These are phyloP conservation scores for Penicillium sp. DNA, from an alignment of 2,329 filamentous ascomycete genomes.

Conservation along the genomic window DNA sequence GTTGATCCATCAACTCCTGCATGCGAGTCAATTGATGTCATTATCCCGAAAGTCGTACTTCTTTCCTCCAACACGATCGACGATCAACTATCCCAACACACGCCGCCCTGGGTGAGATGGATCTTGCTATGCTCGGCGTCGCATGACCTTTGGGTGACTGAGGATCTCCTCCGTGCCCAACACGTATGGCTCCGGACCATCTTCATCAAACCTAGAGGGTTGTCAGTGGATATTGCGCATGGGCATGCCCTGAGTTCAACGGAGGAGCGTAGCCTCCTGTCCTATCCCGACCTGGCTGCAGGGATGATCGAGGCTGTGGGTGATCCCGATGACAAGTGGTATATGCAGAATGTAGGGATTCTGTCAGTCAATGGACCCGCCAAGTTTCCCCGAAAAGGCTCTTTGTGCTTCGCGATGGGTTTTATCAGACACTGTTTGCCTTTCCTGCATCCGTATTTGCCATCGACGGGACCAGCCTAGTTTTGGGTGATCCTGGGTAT, in stretches of 20 bases:
- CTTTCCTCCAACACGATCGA: no score
- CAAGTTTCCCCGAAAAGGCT: neutral
- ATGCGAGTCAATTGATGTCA: no score
- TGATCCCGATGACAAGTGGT: neutral
- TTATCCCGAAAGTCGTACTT: no score
- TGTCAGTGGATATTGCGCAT: no score
- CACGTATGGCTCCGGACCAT: no score
- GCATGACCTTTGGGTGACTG: no score
- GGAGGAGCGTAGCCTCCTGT: neutral
- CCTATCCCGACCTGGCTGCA: neutral
- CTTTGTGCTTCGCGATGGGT: neutral
- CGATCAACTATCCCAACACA: no score
- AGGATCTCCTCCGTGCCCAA: no score
- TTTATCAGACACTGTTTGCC: neutral
- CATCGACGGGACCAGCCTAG: neutral
- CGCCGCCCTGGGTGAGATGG: no score
- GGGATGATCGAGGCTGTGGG: neutral
- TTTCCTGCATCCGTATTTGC: neutral
- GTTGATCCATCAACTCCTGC: no score
- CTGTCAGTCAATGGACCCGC: neutral
- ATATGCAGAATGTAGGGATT: neutral
- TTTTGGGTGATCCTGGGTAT: neutral
- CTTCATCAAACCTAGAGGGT: no score
- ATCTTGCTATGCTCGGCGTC: no score
- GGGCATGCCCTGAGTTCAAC: neutral